A percentile compares a stretch with the other conserved stretches of the same genome.
Evolutionary conservation across 176 grass and related monocot genomes (phyloP).

Genomic region (Paspalum vaginatum): DNA sequence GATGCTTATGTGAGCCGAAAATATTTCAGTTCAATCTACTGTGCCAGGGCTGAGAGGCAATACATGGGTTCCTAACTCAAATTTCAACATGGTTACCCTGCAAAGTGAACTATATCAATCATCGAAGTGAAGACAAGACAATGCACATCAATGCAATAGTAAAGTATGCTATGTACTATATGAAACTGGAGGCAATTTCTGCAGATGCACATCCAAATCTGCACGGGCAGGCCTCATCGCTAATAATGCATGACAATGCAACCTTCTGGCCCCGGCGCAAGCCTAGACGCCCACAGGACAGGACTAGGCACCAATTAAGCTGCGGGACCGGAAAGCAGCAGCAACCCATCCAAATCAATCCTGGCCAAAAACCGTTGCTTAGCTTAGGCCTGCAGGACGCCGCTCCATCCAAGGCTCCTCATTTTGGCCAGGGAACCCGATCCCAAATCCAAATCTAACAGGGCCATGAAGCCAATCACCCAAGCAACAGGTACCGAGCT

Average conservation of each 20-base stretch:
- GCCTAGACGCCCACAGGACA: background rate
- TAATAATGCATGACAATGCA: background rate
- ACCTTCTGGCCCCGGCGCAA: background rate
- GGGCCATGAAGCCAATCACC: background rate
- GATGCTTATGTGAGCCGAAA: too few relatives aligned
- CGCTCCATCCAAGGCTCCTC: background rate
- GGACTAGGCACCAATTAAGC: background rate
- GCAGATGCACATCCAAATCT: background rate
- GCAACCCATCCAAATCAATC: background rate
- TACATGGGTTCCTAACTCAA: background rate
- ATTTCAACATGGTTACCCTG: background rate
- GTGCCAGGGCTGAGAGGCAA: background rate
- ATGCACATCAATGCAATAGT: background rate
- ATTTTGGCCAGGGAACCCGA: background rate
- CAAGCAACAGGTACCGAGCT: background rate
- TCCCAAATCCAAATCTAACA: constrained; percentile 2
- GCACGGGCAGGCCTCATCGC: background rate
- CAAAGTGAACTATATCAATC: background rate
- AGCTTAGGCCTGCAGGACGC: background rate
- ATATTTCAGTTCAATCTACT: too few relatives aligned
- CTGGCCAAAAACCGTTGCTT: background rate
- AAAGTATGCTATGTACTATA: background rate
- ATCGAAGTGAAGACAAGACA: background rate
- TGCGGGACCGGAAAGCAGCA: background rate
- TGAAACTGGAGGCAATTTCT: background rate